These are phyloP conservation scores for Oleoguttula mirabilis DNA, from an alignment of 495 filamentous ascomycete species.

Conservation along the genomic window DNA sequence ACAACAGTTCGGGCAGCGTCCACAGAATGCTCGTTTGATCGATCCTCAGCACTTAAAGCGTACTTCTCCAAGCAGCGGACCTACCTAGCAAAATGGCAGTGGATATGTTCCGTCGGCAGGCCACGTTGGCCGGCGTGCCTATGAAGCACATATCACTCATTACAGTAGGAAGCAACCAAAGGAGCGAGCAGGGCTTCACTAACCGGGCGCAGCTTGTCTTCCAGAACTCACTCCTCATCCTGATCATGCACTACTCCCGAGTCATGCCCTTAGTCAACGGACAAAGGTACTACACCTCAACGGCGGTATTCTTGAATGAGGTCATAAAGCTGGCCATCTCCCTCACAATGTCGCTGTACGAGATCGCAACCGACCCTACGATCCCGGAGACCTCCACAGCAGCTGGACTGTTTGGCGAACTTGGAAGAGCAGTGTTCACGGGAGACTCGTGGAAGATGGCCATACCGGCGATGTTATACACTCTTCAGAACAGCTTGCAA, in stretches of 20 bases:
- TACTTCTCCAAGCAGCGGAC: too few species aligned
- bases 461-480: conserved; percentile 79
- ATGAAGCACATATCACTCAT: conserved; percentile 70
- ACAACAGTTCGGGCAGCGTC: too few species aligned
- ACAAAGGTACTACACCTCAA: conserved; percentile 83
- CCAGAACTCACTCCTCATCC: conserved; percentile 67
- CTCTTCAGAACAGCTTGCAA: conserved; percentile 79
- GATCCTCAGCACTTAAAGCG: too few species aligned
- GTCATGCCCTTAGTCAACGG: conserved; percentile 74
- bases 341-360: conserved; percentile 75
- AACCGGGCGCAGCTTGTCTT: conserved; percentile 56
- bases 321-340: conserved; percentile 80
- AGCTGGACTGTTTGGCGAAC: conserved; percentile 63
- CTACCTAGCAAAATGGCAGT: conserved; percentile 22
- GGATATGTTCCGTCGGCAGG: conserved; percentile 16
- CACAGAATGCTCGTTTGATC: too few species aligned
- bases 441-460: conserved; percentile 96
- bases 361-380: conserved; percentile 52
- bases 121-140: conserved; percentile 40
- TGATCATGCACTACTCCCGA: conserved; percentile 85
- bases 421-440: conserved; percentile 71
- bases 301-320: conserved; percentile 89
- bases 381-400: conserved; percentile 64
- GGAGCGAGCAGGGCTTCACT: too few species aligned
- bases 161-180: conserved; percentile 63